Conservation (phyloP, 495 filamentous ascomycete species). For the Annulohypoxylon bovei region DNA sequence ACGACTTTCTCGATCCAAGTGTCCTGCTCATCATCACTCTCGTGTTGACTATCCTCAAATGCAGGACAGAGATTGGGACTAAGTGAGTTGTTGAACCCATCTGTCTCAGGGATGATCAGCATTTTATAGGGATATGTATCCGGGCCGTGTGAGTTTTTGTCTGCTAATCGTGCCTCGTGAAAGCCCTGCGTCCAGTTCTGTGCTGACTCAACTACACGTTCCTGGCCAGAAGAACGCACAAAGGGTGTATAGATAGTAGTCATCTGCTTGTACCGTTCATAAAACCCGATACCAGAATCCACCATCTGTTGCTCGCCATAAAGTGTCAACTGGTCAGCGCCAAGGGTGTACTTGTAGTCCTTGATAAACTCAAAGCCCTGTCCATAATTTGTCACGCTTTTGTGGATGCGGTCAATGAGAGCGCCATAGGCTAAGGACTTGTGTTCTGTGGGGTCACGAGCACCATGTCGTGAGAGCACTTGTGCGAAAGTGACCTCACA, state of each 20-base stretch:
- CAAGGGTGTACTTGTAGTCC: slow-evolving; percentile 76
- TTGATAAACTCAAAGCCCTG: slow-evolving; percentile 71
- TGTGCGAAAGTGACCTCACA: slow-evolving; percentile 83
- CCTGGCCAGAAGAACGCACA: slow-evolving; percentile 73
- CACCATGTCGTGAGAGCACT: slow-evolving; percentile 84
- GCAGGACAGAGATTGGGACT: slow-evolving; percentile 72
- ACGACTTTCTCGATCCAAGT: slow-evolving; percentile 67
- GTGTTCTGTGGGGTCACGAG: slow-evolving; percentile 74
- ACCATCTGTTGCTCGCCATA: slow-evolving; percentile 80
- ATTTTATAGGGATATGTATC: slow-evolving; percentile 64
- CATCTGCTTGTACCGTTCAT: slow-evolving; percentile 71
- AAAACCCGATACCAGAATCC: slow-evolving; percentile 78
- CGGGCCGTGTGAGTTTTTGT: slow-evolving; percentile 45
- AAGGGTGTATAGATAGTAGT: slow-evolving; percentile 68
- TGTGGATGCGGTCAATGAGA: slow-evolving; percentile 70
- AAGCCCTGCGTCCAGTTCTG: slow-evolving; percentile 78
- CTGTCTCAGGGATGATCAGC: slow-evolving; percentile 70
- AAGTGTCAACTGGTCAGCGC: slow-evolving; percentile 75
- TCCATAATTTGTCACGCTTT: slow-evolving; percentile 62
- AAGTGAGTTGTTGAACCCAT: slow-evolving; percentile 78
- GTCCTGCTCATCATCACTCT: slow-evolving; percentile 60
- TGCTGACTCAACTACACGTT: slow-evolving; percentile 78
- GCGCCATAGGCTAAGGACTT: slow-evolving; percentile 67
- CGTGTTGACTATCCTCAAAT: slow-evolving; percentile 64
- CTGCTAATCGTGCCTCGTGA: slow-evolving; percentile 62